Base-by-base conservation (phyloP, 2,329 filamentous ascomycete genomes). In the Herpotrichia juniperi region DNA sequence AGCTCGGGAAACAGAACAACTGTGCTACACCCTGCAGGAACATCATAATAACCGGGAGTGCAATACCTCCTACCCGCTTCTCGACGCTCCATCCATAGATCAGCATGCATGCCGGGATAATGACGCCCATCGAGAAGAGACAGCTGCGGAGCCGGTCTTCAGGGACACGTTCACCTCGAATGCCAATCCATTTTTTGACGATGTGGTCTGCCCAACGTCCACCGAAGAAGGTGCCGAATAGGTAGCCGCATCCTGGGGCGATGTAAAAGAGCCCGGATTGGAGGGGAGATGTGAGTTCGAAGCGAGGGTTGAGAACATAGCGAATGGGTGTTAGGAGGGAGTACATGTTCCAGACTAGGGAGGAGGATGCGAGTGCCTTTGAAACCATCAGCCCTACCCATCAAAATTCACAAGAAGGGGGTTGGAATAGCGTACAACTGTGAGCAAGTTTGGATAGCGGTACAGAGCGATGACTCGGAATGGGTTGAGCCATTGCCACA, bases 271-370 rank as follows among this genome's bases (percentile, higher is more conserved):
- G 78, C 0, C 87, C 87, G 0, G 82, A 84, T 59, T 89, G 81
- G 14, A 91, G 79, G 0, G 89, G 88, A 0, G 81, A 80, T 0
- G 83, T 82, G 9, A 91, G 79, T 48, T 86, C 70, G 75, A 92
- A 91, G 19, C 89, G 85, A 0, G 89, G 88, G 62, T 91, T 91
- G 11, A 92, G 77, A 4, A 91, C 82, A 59, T 89, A 89, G 17
- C 88, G 85, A 49, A 91, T 89, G 0, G 85, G 85, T 0, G 87
- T 89, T 2, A 89, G 77, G 1, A 89, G 79, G 2, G 80, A 81
- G 70, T 90, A 90, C 77, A 91, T 90, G 70, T 92, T 91, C 87
- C 87, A 91, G 12, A 91, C 84, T 0, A 93, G 76, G 11, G 82
- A 79, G 0, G 81, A 82, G 40, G 82, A 86, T 2, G 84, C 85